Percentiles rank a stretch among this genome's conserved stretches.
These are phyloP conservation scores for Scedosporium dehoogii DNA, from an alignment of 2,329 filamentous ascomycete genomes.

Conservation along the genomic window DNA sequence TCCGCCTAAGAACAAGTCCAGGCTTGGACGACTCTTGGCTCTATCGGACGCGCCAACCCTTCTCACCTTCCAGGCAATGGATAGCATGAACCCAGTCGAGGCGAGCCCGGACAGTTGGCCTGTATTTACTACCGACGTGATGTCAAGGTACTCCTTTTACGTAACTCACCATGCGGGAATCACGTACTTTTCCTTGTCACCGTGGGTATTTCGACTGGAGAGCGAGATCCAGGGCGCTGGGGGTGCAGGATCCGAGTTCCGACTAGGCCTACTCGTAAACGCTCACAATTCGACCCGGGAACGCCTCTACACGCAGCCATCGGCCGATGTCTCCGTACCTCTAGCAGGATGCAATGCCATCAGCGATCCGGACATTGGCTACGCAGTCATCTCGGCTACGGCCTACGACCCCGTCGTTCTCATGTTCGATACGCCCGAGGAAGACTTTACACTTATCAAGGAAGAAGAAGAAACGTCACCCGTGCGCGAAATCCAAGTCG, in stretches of 20 bases:
- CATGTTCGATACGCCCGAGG: slow-evolving; percentile 49
- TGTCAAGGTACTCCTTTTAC: slow-evolving; percentile 53
- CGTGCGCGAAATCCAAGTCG: neutral
- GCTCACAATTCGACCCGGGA: slow-evolving; percentile 47
- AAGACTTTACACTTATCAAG: slow-evolving; percentile 31
- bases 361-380: slow-evolving; percentile 52
- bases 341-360: slow-evolving; percentile 45
- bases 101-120: slow-evolving; percentile 50
- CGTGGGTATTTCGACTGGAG: slow-evolving; percentile 56
- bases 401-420: slow-evolving; percentile 47
- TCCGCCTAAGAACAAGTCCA: slow-evolving; percentile 44
- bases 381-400: slow-evolving; percentile 51
- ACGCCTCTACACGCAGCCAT: slow-evolving; percentile 44
- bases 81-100: slow-evolving; percentile 46
- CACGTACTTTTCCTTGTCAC: slow-evolving; percentile 47
- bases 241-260: slow-evolving; percentile 46
- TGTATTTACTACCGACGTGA: slow-evolving; percentile 50
- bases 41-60: slow-evolving; percentile 35
- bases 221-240: slow-evolving; percentile 47
- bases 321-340: slow-evolving; percentile 33
- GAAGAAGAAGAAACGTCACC: neutral
- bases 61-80: slow-evolving; percentile 52
- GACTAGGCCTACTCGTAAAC: slow-evolving; percentile 49
- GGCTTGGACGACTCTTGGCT: slow-evolving; percentile 27
- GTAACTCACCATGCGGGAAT: slow-evolving; percentile 52